These are phyloP conservation scores for Acidomyces sp. DNA, from an alignment of 495 filamentous ascomycete species.

Conservation along the genomic window DNA sequence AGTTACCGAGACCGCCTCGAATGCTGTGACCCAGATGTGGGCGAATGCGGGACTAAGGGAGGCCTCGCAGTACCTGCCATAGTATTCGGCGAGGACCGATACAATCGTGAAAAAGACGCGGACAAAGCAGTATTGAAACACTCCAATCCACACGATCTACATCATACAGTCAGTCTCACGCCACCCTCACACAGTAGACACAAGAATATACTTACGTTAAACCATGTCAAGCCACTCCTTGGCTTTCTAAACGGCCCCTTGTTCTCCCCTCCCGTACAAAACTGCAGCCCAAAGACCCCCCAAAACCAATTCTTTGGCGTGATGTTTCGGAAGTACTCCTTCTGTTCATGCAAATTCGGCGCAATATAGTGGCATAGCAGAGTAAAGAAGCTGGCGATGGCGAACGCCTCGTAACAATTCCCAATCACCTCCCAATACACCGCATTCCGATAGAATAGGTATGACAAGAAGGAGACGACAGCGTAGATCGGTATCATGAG, in stretches of 20 bases:
- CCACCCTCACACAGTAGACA: neutral
- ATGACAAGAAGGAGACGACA: conserved; percentile 61
- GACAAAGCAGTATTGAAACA: conserved; percentile 87
- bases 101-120: conserved; percentile 73
- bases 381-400: conserved; percentile 84
- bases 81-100: conserved; percentile 58
- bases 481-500: conserved; percentile 85
- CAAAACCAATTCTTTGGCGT: conserved; percentile 55
- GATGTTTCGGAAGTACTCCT: conserved; percentile 69
- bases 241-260: conserved; percentile 60
- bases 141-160: conserved; percentile 67
- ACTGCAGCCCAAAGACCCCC: conserved; percentile 57
- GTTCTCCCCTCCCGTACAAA: conserved; percentile 47
- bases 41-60: conserved; percentile 66
- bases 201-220: conserved; percentile 42
- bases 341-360: conserved; percentile 69
- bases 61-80: conserved; percentile 61
- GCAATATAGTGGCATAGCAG: conserved; percentile 74
- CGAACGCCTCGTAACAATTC: conserved; percentile 87
- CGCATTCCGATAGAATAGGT: conserved; percentile 64
- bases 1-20: conserved; percentile 60
- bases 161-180: conserved; percentile 1
- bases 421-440: conserved; percentile 72
- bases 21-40: conserved; percentile 64
- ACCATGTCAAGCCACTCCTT: conserved; percentile 80